Evolutionary conservation across 2,329 filamentous ascomycete genomes (phyloP).

Genomic region (Aspergillus neotritici): DNA sequence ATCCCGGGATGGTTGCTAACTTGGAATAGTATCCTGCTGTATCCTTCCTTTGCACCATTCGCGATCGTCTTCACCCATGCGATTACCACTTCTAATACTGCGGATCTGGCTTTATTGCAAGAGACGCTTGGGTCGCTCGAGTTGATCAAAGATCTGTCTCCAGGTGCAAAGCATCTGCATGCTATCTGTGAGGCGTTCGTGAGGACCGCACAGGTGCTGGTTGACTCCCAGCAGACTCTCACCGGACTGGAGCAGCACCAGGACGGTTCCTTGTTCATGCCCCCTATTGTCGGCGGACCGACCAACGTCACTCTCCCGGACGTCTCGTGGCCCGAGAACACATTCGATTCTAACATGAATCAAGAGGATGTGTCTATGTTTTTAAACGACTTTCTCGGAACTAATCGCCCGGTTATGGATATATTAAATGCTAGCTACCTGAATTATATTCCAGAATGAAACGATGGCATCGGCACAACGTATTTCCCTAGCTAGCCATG

Average conservation of each 20-base stretch:
- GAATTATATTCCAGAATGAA: slow-evolving; percentile 4
- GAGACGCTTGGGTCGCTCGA: slow-evolving; percentile 19
- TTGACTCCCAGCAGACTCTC: slow-evolving; percentile 18
- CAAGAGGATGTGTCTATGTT: slow-evolving; percentile 23
- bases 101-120: slow-evolving; percentile 19
- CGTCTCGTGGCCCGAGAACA: slow-evolving; percentile 19
- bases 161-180: slow-evolving; percentile 16
- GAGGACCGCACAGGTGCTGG: slow-evolving; percentile 19
- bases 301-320: slow-evolving; percentile 20
- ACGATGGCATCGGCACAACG: too few species aligned
- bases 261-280: slow-evolving; percentile 20
- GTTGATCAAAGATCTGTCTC: slow-evolving; percentile 17
- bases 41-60: slow-evolving; percentile 24
- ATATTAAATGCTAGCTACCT: slow-evolving; percentile 18
- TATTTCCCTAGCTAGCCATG: too few species aligned
- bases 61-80: slow-evolving; percentile 26
- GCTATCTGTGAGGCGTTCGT: slow-evolving; percentile 21
- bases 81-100: slow-evolving; percentile 18
- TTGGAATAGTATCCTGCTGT: slow-evolving; percentile 17
- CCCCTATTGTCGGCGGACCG: slow-evolving; percentile 9
- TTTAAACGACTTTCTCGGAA: slow-evolving; percentile 24
- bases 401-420: slow-evolving; percentile 22
- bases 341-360: slow-evolving; percentile 17
- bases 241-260: slow-evolving; percentile 18
- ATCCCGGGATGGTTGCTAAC: background rate